Conservation (phyloP, 805 yeast genomes). For the Ogataea parapolymorpha region DNA sequence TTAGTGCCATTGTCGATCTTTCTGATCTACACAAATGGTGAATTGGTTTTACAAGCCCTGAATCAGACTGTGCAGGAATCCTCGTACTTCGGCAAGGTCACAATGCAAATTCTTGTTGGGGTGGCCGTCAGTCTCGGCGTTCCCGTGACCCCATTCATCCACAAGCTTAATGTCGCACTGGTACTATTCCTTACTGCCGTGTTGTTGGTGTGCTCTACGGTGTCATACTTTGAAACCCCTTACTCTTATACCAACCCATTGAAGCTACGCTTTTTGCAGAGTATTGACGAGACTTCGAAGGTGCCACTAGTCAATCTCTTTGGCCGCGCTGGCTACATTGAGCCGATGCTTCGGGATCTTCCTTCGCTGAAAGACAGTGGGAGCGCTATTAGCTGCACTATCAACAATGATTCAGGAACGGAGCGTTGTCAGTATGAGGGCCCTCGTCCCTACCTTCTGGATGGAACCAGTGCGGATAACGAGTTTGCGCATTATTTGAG, state of each 20-base stretch:
- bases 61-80: constrained; percentile 74
- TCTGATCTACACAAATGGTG: constrained; percentile 52
- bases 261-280: constrained; percentile 69
- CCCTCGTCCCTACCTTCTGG: constrained; percentile 44
- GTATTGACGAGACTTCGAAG: constrained; percentile 38
- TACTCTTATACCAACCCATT: constrained; percentile 62
- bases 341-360: constrained; percentile 49
- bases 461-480: constrained; percentile 34
- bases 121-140: constrained; percentile 38
- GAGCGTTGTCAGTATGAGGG: constrained; percentile 54
- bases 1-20: constrained; percentile 64
- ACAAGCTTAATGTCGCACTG: constrained; percentile 57
- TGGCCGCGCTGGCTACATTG: constrained; percentile 51
- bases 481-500: constrained; percentile 43
- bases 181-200: constrained; percentile 41
- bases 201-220: constrained; percentile 36
- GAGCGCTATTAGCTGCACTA: constrained; percentile 34
- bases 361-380: constrained; percentile 54
- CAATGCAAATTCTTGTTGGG: constrained; percentile 35
- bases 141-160: constrained; percentile 66
- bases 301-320: constrained; percentile 42
- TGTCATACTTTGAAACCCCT: constrained; percentile 47
- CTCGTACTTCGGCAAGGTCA: constrained; percentile 36
- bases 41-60: constrained; percentile 57
- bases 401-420: constrained; percentile 40